Conservation (phyloP, 2,329 filamentous ascomycete species). For the Trichoderma polysporum region DNA sequence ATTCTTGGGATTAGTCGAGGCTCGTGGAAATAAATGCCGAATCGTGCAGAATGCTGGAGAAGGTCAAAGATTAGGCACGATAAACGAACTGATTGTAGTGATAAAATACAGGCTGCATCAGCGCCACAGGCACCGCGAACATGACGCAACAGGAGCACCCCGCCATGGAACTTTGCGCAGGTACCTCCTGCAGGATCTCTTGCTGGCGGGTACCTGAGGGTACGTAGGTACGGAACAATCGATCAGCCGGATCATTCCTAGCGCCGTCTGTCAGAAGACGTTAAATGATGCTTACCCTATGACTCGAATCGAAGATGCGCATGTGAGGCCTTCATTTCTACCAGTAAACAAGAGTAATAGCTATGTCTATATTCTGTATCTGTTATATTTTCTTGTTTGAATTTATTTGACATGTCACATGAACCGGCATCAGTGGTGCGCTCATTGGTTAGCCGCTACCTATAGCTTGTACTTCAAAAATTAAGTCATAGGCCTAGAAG, state of each 20-base stretch:
- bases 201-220: slow-evolving; percentile 10
- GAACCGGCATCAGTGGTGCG: too few species aligned
- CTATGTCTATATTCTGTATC: too few species aligned
- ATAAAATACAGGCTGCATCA: background rate
- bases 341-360: too few species aligned
- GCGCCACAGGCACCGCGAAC: slow-evolving; percentile 30
- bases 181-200: slow-evolving; percentile 7
- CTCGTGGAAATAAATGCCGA: background rate
- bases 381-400: too few species aligned
- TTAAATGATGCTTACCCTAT: background rate
- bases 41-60: background rate
- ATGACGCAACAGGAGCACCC: slow-evolving; percentile 33
- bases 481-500: too few species aligned
- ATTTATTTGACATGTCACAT: too few species aligned
- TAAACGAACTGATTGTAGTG: background rate
- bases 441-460: too few species aligned
- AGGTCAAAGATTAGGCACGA: background rate
- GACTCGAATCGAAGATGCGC: background rate
- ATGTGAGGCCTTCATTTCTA: background rate
- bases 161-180: slow-evolving; percentile 11
- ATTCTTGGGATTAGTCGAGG: background rate
- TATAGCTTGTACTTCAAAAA: too few species aligned
- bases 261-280: background rate
- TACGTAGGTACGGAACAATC: slow-evolving; percentile 10
- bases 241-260: slow-evolving; percentile 14